Evolutionary conservation across 345 rosid species (phyloP).

Genomic region (Jatropha curcas): DNA sequence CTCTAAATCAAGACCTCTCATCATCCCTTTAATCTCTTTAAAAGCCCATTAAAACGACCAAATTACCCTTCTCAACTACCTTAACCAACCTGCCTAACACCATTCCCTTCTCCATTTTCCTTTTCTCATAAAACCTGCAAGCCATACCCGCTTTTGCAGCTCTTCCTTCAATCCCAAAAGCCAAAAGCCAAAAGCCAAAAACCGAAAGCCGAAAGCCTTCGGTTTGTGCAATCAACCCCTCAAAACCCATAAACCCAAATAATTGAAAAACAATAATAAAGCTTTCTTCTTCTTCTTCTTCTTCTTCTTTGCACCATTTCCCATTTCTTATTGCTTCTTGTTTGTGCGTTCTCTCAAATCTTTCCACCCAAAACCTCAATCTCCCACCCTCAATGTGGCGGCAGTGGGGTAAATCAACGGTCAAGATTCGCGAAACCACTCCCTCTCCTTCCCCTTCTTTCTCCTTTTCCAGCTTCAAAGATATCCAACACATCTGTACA

Average conservation of each 20-base stretch:
- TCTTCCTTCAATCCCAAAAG: not conserved
- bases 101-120: not conserved
- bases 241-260: not conserved
- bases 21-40: conserved; percentile 7
- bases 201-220: not conserved
- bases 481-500: conserved; percentile 7
- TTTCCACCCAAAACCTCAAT: too few relatives aligned
- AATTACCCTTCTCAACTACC: conserved; percentile 32
- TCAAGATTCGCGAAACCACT: conserved; percentile 44
- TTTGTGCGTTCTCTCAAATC: not conserved
- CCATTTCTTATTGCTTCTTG: not conserved
- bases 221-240: not conserved
- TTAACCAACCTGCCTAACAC: conserved; percentile 27
- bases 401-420: conserved; percentile 68
- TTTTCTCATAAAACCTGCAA: conserved; percentile 9
- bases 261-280: not conserved
- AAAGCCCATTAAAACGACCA: not conserved
- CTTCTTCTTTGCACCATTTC: not conserved
- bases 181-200: too few relatives aligned
- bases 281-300: not conserved
- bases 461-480: conserved; percentile 28
- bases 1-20: conserved; percentile 14
- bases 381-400: conserved; percentile 74
- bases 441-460: conserved; percentile 26
- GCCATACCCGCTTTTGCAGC: conserved; percentile 11